Evolutionary conservation across 169 alveolate genomes (phyloP).

Genomic region (Plasmodium inui): DNA sequence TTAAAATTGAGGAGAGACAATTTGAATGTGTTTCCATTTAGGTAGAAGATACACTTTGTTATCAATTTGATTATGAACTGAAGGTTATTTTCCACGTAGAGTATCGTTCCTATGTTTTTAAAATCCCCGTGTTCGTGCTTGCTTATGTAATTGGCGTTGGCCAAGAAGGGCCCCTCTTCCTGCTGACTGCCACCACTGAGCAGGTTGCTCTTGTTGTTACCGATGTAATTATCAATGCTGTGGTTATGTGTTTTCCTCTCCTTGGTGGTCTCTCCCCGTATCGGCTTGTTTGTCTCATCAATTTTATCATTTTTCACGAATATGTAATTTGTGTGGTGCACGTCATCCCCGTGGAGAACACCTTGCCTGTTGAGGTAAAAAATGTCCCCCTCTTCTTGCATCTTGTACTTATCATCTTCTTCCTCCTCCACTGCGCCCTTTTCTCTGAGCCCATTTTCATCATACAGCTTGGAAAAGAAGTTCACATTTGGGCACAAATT

Average conservation of each 20-base stretch:
- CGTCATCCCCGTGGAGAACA: background rate
- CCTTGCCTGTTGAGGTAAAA: constrained; percentile 19
- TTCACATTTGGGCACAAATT: constrained; percentile 17
- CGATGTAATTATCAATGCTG: background rate
- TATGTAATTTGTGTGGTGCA: constrained; percentile 29
- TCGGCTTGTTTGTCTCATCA: constrained; percentile 69
- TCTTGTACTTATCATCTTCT: background rate
- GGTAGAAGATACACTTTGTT: constrained; percentile 39
- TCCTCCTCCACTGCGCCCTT: background rate
- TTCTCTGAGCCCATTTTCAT: background rate
- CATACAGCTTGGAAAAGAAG: constrained; percentile 31
- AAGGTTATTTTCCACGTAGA: constrained; percentile 54
- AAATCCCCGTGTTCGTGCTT: constrained; percentile 14
- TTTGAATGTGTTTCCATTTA: constrained; percentile 60
- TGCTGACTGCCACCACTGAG: background rate
- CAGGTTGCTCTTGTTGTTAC: background rate
- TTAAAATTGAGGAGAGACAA: constrained; percentile 42
- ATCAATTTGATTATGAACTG: constrained; percentile 61
- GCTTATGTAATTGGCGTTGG: constrained; percentile 34
- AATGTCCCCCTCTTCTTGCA: background rate
- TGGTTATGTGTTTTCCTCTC: background rate
- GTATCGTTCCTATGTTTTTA: constrained; percentile 58
- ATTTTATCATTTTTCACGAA: constrained; percentile 32
- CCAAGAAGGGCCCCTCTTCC: background rate
- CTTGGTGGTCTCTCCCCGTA: background rate